Conservation (phyloP, 805 yeast species). For the Scheffersomyces stipitis region DNA sequence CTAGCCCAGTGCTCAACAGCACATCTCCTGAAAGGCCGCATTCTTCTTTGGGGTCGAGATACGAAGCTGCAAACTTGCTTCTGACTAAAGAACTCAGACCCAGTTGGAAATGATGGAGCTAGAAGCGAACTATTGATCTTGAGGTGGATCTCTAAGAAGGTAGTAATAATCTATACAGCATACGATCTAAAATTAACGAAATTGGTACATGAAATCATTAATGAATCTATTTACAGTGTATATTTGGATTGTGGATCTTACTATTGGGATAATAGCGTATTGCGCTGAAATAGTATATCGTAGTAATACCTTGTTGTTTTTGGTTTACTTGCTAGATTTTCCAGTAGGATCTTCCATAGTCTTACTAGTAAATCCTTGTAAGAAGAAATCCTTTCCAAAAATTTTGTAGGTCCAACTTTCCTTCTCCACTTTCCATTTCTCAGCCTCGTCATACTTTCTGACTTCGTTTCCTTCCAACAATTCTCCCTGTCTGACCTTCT, state of each 20-base stretch:
- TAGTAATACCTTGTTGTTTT: no score
- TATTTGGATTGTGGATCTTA: no score
- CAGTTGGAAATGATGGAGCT: not conserved
- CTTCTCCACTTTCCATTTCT: constrained; percentile 40
- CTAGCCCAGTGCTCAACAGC: not conserved
- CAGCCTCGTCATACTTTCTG: constrained; percentile 37
- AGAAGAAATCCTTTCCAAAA: constrained; percentile 42
- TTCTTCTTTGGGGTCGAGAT: constrained; percentile 35
- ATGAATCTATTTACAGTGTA: not conserved
- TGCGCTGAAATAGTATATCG: no score
- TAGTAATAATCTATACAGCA: no score
- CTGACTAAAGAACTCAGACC: constrained; percentile 5
- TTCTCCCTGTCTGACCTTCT: constrained; percentile 42
- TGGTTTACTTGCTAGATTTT: not conserved
- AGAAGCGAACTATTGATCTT: no score
- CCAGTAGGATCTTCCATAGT: constrained; percentile 23
- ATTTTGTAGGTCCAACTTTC: constrained; percentile 35
- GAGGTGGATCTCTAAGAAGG: no score
- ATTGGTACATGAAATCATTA: not conserved
- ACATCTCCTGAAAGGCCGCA: constrained; percentile 37
- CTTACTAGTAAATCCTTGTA: constrained; percentile 45
- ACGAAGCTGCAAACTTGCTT: constrained; percentile 29
- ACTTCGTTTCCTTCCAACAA: constrained; percentile 30
- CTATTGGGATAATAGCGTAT: no score
- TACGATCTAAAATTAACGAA: not conserved